Evolutionary conservation across 306 rosid species (phyloP).

Genomic region (Prunus mira): DNA sequence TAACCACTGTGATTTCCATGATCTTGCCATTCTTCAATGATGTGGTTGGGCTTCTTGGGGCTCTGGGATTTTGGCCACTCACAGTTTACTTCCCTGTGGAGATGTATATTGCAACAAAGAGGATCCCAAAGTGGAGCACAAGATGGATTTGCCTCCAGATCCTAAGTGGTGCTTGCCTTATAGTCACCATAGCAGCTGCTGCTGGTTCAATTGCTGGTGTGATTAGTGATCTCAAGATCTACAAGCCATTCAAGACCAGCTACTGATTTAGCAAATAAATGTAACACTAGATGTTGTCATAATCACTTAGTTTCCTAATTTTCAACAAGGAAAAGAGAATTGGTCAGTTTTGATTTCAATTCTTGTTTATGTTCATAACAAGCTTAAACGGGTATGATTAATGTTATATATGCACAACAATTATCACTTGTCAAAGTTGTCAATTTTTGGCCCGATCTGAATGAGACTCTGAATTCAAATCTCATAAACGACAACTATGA

Average conservation of each 20-base stretch:
- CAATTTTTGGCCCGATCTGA: no score
- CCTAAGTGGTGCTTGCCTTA: constrained; percentile 50
- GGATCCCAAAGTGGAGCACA: constrained; percentile 65
- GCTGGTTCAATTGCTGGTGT: constrained; percentile 77
- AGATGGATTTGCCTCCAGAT: constrained; percentile 60
- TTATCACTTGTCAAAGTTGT: neutral
- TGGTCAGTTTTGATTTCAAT: constrained; percentile 10
- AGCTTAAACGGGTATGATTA: neutral
- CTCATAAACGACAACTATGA: no score
- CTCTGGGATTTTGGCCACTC: constrained; percentile 80
- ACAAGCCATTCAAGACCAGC: constrained; percentile 49
- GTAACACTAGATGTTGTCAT: neutral
- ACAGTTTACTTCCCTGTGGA: constrained; percentile 72
- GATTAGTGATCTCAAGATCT: constrained; percentile 47
- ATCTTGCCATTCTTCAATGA: constrained; percentile 80
- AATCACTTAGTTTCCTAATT: neutral
- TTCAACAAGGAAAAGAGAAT: neutral
- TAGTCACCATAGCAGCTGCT: constrained; percentile 50
- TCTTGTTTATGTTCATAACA: constrained; percentile 1
- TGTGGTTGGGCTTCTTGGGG: constrained; percentile 75
- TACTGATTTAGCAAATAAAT: constrained; percentile 7
- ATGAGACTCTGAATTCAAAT: no score
- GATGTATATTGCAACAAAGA: constrained; percentile 74
- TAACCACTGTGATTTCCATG: constrained; percentile 68
- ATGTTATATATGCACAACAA: neutral